Base-by-base conservation (phyloP, 345 rosid genomes). In the Pistacia atlantica region DNA sequence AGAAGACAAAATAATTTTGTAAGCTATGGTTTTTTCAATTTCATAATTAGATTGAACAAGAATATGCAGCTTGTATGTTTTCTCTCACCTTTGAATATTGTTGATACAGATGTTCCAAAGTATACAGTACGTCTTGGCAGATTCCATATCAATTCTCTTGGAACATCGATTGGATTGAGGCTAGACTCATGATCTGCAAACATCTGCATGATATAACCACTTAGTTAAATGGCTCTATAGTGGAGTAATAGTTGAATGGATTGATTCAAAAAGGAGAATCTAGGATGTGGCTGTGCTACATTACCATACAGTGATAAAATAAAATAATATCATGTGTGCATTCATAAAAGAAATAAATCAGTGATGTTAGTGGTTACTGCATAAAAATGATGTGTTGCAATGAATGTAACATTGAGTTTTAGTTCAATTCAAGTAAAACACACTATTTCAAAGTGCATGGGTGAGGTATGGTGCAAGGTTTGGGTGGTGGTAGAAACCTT, bases 181-280 rank as follows among this genome's bases (percentile, higher is more conserved):
- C 98, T 95, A 1, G 98, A 88, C 20, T 79, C 89, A 69, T 95
- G 94, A 81, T 93, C 98, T 60, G 98, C 97, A 71, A 92, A 94
- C 72, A 94, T 79, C 98, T 94, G 96, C 79, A 78, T 70, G 66
- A 60, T 51, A 78, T 71, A 65, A 70, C 28, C 49, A 37, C 49
- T 33, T 54, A 67, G 28, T 33, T 18, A 73, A 67, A 31, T 31
- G 33, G 3, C 33, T 31, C 33, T 31, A 31, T 31, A 31, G 33
- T 31, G 3, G 33, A 31, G 33, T 31, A 31, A 31, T 31, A 31
- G 33, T 4, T 46, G 54, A 38, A 46, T 66, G 52, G 71, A 3
- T 65, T 42, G 46, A 42, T 42, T 42, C 46, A 42, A 42, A 42
- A 42, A 5, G 46, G 46, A 42, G 46, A 42, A 42, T 5, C 6